Evolutionary conservation across 148 eudicot genomes (phyloP), one percentile per base, ranked within the genome.

Genomic region (Arctostaphylos glauca): DNA sequence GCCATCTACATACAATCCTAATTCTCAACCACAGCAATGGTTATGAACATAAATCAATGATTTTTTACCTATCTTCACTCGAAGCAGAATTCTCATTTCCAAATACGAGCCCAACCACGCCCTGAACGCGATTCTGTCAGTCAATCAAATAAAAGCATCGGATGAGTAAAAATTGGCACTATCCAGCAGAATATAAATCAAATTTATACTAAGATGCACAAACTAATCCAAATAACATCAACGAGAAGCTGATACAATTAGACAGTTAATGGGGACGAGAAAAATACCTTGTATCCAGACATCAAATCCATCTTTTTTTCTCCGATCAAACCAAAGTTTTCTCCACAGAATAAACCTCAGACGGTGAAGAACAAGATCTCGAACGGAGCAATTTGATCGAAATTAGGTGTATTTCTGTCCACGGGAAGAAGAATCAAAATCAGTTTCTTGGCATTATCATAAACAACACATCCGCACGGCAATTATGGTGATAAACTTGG

Each of bases 61-160:
- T 41, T 21, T 87, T 62, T 31, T 87, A 96, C 99, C 98, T 94
- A 79, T 96, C 97, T 74, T 96, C 98, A 82, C 83, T 94, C 49
- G 98, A 88, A 81, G 81, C 71, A n/a, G 97, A 91, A 83, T 90
- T 89, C 62, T 94, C 99, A 86, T 91, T 94, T 81, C 99, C 94
- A 83, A 96, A 94, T 58, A 96, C 94, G 85, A 89, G 97, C 67
- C 95, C 97, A 80, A 96, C 98, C 77, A 93, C 94, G 76, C 95
- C 99, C 92, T 96, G 97, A 83, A 88, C 70, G 5, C 86, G 86
- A 79, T 81, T 64, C 77, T 81, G 80, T 1, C 56, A 60, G 2
- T 74, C 52, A 60, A 43, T 48, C 64, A 50, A n/a, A 80, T 2
- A 25, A 60, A 7, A 80, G 43, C 25, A 60, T 19, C 25, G 25